Conservation (phyloP, 2,329 filamentous ascomycete genomes). For the Trichophyton verrucosum region DNA sequence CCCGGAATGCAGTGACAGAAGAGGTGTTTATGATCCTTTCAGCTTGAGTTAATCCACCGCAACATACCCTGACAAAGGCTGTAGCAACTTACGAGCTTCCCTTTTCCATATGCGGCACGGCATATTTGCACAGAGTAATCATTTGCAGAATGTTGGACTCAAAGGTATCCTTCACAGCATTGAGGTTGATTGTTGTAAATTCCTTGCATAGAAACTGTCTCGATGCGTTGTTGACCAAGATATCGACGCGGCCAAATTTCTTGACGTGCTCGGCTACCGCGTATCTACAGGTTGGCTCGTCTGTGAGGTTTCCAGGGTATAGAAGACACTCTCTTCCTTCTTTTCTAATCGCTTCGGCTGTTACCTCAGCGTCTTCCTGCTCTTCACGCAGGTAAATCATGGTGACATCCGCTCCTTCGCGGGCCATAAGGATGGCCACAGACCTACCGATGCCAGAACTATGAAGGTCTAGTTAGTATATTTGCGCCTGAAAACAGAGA, state of each 20-base stretch:
- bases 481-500: neutral
- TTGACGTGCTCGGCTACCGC: constrained; percentile 44
- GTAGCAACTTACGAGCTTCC: constrained; percentile 32
- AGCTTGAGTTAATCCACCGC: neutral
- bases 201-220: constrained; percentile 45
- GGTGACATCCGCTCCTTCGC: constrained; percentile 45
- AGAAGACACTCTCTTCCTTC: constrained; percentile 39
- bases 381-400: constrained; percentile 47
- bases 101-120: constrained; percentile 43
- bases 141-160: constrained; percentile 46
- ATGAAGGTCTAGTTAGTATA: neutral
- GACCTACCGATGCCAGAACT: constrained; percentile 45
- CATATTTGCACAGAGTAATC: constrained; percentile 48
- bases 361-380: constrained; percentile 44
- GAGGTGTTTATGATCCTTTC: constrained; percentile 46
- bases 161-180: constrained; percentile 45
- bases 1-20: constrained; percentile 44
- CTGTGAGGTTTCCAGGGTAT: constrained; percentile 38
- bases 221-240: constrained; percentile 49
- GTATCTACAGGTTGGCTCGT: constrained; percentile 39
- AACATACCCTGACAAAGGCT: neutral
- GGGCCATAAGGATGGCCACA: constrained; percentile 44
- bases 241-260: constrained; percentile 34
- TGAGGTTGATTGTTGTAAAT: constrained; percentile 43
- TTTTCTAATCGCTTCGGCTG: constrained; percentile 41